These are phyloP conservation scores for Pachysandra terminalis DNA, from an alignment of 164 flowering plant species.

Conservation along the genomic window DNA sequence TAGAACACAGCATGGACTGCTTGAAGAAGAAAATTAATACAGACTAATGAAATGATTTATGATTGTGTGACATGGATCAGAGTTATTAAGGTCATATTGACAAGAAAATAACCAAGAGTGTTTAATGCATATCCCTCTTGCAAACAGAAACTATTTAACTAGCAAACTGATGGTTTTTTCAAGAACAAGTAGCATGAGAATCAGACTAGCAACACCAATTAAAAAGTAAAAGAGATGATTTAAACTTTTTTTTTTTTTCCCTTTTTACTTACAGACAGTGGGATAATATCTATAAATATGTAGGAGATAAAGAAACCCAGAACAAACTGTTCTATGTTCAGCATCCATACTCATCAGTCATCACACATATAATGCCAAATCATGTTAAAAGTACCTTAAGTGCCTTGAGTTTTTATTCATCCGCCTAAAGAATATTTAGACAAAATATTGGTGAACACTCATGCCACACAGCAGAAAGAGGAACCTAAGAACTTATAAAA, in stretches of 20 bases:
- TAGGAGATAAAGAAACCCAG: neutral
- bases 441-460: neutral
- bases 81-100: neutral
- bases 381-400: neutral
- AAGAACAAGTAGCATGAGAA: neutral
- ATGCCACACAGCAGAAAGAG: neutral
- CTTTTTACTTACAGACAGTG: neutral
- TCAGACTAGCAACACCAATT: neutral
- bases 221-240: neutral
- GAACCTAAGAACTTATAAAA: neutral
- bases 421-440: neutral
- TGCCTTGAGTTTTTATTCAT: neutral
- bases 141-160: neutral
- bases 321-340: neutral
- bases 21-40: neutral
- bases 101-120: neutral
- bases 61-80: neutral
- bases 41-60: neutral
- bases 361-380: neutral
- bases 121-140: neutral
- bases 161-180: neutral
- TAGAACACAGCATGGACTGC: neutral
- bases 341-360: neutral
- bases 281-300: neutral
- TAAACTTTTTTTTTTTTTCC: neutral